phyloP scores from a whole-genome alignment of 148 eudicot species.

The Agrostemma githago region DNA sequence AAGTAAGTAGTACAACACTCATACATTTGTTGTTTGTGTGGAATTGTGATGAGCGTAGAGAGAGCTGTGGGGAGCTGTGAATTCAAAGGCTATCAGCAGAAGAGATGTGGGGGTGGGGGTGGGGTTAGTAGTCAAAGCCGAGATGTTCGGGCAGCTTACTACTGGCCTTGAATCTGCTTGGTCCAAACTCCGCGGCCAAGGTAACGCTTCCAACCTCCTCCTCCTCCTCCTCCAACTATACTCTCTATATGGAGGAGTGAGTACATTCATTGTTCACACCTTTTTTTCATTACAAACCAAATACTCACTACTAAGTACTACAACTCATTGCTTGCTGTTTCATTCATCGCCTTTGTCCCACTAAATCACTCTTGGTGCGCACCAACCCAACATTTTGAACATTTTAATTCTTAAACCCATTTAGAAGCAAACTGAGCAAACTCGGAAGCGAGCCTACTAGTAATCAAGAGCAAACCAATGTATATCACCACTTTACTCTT shows the following conservation, averaged over 20 bases:
- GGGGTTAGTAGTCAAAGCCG: constrained; percentile 55
- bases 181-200: constrained; percentile 93
- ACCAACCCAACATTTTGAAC: no score
- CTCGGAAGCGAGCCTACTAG: no score
- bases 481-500: no score
- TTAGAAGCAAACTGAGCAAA: no score
- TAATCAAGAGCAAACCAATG: no score
- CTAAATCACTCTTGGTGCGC: no score
- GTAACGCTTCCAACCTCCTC: constrained; percentile 29
- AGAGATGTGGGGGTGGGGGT: constrained; percentile 28
- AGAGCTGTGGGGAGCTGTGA: constrained; percentile 63
- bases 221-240: background rate
- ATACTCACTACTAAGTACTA: no score
- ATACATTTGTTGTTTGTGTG: background rate
- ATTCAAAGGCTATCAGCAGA: constrained; percentile 28
- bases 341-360: no score
- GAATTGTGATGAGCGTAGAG: constrained; percentile 36
- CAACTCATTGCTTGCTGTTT: no score
- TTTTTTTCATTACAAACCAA: no score
- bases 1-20: no score
- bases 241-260: background rate
- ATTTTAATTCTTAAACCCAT: no score
- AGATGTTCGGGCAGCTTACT: constrained; percentile 94
- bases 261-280: background rate
- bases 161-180: constrained; percentile 92